Conservation (phyloP, 306 rosid genomes). For the Citrullus colocynthis region DNA sequence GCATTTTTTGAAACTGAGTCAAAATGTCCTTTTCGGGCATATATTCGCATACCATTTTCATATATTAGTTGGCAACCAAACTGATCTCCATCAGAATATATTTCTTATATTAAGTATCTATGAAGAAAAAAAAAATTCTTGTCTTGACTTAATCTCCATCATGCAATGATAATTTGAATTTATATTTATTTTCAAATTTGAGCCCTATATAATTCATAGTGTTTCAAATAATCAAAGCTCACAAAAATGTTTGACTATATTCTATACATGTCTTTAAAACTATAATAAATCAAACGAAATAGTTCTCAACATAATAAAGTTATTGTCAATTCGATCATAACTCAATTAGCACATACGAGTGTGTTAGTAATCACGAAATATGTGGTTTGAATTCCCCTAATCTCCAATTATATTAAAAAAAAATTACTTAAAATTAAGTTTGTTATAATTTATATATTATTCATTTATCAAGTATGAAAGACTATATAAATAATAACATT, state of each 20-base stretch:
- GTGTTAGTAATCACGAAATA: too few relatives aligned
- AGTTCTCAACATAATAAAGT: not conserved
- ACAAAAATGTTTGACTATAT: not conserved
- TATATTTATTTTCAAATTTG: not conserved
- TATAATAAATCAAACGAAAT: not conserved
- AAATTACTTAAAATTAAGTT: not conserved
- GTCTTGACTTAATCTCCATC: not conserved
- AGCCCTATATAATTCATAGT: not conserved
- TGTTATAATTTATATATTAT: not conserved
- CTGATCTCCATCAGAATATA: constrained; percentile 7
- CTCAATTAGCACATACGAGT: too few relatives aligned
- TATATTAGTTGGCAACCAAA: constrained; percentile 7
- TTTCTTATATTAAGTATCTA: not conserved
- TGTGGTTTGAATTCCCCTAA: too few relatives aligned
- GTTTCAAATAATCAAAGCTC: not conserved
- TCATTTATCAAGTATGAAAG: too few relatives aligned
- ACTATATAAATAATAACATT: too few relatives aligned
- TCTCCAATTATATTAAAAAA: not conserved
- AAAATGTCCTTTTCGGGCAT: constrained; percentile 11
- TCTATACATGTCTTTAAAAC: not conserved
- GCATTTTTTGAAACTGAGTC: not conserved
- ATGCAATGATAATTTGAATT: not conserved
- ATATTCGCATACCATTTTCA: constrained; percentile 14
- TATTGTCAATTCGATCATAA: too few relatives aligned
- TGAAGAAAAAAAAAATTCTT: not conserved